Evolutionary conservation across 1,284 basidiomycete genomes (phyloP), one percentile per base, ranked within the genome.

Genomic region (Meripilus lineatus): DNA sequence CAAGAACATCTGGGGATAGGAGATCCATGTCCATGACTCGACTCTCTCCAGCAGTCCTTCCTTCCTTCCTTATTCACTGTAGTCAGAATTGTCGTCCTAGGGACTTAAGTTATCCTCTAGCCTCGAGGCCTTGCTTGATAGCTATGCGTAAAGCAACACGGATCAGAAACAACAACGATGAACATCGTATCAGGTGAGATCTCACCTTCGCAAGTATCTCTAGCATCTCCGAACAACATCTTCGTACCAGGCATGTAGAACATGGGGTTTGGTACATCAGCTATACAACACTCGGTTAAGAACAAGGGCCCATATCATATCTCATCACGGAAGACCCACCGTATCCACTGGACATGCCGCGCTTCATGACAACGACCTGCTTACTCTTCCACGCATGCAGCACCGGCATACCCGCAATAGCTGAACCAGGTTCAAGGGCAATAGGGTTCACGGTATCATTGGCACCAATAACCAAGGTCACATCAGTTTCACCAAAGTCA

Each of bases 401-500:
- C 18, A 92, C 89, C 8, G 89, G 88, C 89, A 92, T 92, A 32
- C 89, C 89, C 13, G 89, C 89, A 51, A 92, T 92, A 8, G 88
- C 71, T 47, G 84, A 89, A 33, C 86, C 87, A 4, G 84, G 75
- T 63, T 92, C 88, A n/a, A 92, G 71, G 17, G 89, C 86, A 50
- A 92, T 90, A 8, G 89, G 89, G 62, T 92, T 92, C 42, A 91
- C 88, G 2, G 89, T 92, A 61, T 92, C 89, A 55, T 92, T 92
- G n/a, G 89, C 89, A 36, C 89, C 89, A 50, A 89, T 88, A 50
- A 89, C 88, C 17, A 92, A 75, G 10, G 84, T 87, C 8, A 92
- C 76, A 58, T 92, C 89, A 1, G 89, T 91, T 25, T 88, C 84
- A 44, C 71, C 69, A 63, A 92, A 92, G 61, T 92, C 89, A 40